Evolutionary conservation across 2,329 filamentous ascomycete genomes (phyloP).

Genomic region (Epichloe bromicola): DNA sequence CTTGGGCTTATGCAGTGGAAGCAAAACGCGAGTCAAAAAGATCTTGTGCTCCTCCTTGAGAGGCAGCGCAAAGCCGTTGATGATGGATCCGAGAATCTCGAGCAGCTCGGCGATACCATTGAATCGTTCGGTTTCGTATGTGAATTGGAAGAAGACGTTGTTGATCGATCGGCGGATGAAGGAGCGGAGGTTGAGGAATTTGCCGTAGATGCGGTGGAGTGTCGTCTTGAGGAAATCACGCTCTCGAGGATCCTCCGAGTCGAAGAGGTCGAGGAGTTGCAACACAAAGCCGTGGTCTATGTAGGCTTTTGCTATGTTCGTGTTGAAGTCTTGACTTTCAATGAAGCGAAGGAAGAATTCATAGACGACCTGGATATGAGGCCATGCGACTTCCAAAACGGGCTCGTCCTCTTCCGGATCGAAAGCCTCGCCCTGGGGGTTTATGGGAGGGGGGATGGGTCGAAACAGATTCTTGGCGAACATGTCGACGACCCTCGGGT

Average conservation of each 20-base stretch:
- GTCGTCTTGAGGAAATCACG: conserved; percentile 97
- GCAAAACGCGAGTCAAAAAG: conserved; percentile 88
- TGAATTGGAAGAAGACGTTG: conserved; percentile 99
- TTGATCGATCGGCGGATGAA: conserved; percentile 98
- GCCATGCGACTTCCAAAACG: conserved; percentile 95
- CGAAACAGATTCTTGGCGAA: conserved; percentile 98
- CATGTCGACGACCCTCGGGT: conserved; percentile 96
- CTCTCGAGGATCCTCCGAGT: conserved; percentile 93
- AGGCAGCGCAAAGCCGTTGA: conserved; percentile 94
- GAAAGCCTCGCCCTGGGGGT: conserved; percentile 94
- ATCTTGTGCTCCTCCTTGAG: conserved; percentile 98
- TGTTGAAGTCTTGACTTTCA: conserved; percentile 99
- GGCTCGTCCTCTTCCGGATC: conserved; percentile 98
- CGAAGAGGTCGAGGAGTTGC: conserved; percentile 92
- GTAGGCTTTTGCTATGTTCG: conserved; percentile 96
- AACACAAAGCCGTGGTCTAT: conserved; percentile 98
- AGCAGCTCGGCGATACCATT: conserved; percentile 95
- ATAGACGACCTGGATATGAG: conserved; percentile 98
- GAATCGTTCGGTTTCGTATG: conserved; percentile 96
- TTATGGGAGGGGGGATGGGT: conserved; percentile 95
- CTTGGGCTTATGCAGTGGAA: conserved; percentile 96
- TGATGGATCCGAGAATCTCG: conserved; percentile 95
- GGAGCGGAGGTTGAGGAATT: conserved; percentile 93
- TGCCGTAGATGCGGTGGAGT: conserved; percentile 93
- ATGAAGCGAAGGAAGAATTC: conserved; percentile 99